Conservation (phyloP, 164 flowering plant species). For the Aristolochia contorta region DNA sequence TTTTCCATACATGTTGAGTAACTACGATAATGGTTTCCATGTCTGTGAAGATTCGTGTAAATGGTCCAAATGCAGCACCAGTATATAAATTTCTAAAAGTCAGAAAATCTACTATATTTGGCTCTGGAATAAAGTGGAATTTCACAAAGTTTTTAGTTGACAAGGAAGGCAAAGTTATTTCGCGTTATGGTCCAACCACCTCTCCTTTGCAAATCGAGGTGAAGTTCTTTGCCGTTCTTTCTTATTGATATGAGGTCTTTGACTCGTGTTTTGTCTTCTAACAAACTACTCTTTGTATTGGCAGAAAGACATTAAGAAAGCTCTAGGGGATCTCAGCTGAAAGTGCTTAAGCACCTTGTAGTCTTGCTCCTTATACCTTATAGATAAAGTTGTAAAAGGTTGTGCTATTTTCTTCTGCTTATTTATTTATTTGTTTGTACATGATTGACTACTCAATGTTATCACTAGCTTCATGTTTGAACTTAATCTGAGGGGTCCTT, state of each 20-base stretch:
- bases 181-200: conserved; percentile 48
- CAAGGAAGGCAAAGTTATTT: conserved; percentile 51
- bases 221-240: neutral
- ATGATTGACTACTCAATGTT: too few species aligned
- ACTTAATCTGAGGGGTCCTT: too few species aligned
- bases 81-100: conserved; percentile 66
- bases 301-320: conserved; percentile 20
- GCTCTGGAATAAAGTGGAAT: conserved; percentile 77
- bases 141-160: conserved; percentile 80
- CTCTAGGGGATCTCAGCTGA: conserved; percentile 10
- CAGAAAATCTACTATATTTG: conserved; percentile 33
- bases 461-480: too few species aligned
- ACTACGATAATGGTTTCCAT: neutral
- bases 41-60: conserved; percentile 47
- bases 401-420: too few species aligned
- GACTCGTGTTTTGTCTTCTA: too few species aligned
- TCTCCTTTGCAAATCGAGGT: conserved; percentile 62
- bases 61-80: conserved; percentile 73
- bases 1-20: too few species aligned
- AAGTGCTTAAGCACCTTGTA: neutral
- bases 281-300: neutral
- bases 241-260: too few species aligned
- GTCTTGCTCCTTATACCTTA: too few species aligned
- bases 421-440: too few species aligned
- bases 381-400: too few species aligned